Base-by-base conservation (phyloP, 306 rosid species). In the Vigna mungo region DNA sequence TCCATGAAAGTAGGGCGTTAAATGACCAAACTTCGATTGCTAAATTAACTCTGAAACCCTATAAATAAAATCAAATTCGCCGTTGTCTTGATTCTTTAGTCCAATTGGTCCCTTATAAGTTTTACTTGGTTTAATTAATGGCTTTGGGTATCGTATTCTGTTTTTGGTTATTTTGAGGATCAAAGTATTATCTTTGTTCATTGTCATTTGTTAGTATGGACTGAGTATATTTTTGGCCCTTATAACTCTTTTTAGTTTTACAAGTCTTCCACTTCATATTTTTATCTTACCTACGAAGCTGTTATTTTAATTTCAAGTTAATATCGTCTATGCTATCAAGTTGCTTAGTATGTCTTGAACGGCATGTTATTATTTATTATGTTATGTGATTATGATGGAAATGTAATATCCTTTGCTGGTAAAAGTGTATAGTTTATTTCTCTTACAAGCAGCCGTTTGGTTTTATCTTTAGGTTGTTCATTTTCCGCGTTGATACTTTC, bases 331-430 rank as follows among this genome's bases (percentile, higher is more conserved):
- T 25, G 53, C 5, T 46, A 0, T 9, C 13, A 3, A 23, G 11
- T 9, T 21, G 9, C 37, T 44, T 44, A 53, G 8, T 54, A 32
- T 66, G 30, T 20, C 23, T 76, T 23, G 56, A 61, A 68, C 48
- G 43, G 73, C 68, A 71, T 63, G 70, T 75, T 30, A 30, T 30
- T 49, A 55, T 71, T 20, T 8, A n/a, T 55, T 58, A 30, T 39
- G 78, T 14, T 66, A 13, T 48, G 44, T 74, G 53, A 66, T 53
- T 15, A 32, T 30, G 13, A 25, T 32, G 72, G 37, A 17, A 62
- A 62, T 74, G 21, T 47, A 61, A 72, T 8, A 60, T 78, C 15
- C 21, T 60, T 59, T 21, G 23, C 68, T 62, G 17, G 54, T 48
- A 18, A 4, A 65, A 65, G 55, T 60, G 23, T 73, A 56, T 6